Conservation (phyloP, 768 basidiomycete genomes). For the Panus rudis region DNA sequence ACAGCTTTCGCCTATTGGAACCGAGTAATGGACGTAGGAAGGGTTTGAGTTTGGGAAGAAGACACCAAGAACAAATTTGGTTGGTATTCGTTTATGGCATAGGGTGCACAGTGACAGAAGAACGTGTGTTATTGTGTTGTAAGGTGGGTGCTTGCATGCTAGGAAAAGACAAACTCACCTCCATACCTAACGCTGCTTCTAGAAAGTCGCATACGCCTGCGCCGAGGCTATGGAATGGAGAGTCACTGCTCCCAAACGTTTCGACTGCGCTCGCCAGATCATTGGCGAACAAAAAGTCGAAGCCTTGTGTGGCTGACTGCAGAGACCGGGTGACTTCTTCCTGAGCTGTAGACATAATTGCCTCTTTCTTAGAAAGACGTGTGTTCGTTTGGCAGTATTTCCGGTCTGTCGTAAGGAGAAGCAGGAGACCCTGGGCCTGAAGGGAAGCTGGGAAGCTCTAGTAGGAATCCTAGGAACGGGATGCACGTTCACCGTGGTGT, state of each 20-base stretch:
- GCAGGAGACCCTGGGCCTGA: too few species aligned
- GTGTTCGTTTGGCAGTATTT: too few species aligned
- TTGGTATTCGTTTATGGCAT: background rate
- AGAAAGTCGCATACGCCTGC: slow-evolving; percentile 67
- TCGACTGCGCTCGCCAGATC: slow-evolving; percentile 49
- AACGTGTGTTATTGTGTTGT: too few species aligned
- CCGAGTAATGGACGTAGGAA: background rate
- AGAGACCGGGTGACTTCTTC: slow-evolving; percentile 26
- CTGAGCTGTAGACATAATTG: slow-evolving; percentile 17
- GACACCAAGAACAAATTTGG: background rate
- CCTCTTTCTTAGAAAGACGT: background rate
- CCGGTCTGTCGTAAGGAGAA: too few species aligned
- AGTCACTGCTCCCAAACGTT: slow-evolving; percentile 42
- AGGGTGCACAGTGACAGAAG: too few species aligned
- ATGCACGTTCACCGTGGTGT: too few species aligned
- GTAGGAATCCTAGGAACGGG: too few species aligned
- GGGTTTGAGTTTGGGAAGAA: background rate
- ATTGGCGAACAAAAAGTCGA: slow-evolving; percentile 64
- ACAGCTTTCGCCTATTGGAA: slow-evolving; percentile 46
- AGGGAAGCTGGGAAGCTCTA: too few species aligned
- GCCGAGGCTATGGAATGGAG: slow-evolving; percentile 70
- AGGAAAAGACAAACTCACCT: slow-evolving; percentile 35
- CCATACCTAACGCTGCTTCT: slow-evolving; percentile 77
- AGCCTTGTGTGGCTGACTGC: slow-evolving; percentile 40
- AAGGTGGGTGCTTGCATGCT: background rate